phyloP scores from a whole-genome alignment of 345 rosid species.

The Pugionium dolabratum region DNA sequence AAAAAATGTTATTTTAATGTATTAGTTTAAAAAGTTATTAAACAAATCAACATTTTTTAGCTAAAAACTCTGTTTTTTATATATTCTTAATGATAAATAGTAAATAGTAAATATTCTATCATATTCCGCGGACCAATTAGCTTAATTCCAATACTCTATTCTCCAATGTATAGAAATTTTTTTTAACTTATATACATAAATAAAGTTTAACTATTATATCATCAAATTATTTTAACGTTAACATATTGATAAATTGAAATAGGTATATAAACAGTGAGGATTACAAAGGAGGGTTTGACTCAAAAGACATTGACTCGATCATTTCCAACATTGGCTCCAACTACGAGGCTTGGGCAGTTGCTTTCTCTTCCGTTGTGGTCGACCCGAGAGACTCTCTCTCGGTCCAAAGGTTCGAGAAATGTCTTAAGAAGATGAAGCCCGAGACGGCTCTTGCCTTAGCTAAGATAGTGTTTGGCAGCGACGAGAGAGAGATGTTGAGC shows the following conservation, averaged over 20 bases:
- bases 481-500: slow-evolving; percentile 52
- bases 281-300: slow-evolving; percentile 63
- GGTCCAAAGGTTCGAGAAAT: slow-evolving; percentile 33
- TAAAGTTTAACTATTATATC: too few species aligned
- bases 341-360: slow-evolving; percentile 51
- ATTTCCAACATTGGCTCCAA: slow-evolving; percentile 51
- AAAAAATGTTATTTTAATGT: too few species aligned
- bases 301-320: slow-evolving; percentile 44
- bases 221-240: too few species aligned
- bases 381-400: slow-evolving; percentile 51
- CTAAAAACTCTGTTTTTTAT: too few species aligned
- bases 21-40: too few species aligned
- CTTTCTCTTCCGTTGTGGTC: slow-evolving; percentile 48
- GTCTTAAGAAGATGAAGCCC: slow-evolving; percentile 53
- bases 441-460: slow-evolving; percentile 62
- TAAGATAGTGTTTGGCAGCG: slow-evolving; percentile 59
- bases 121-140: too few species aligned
- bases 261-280: slow-evolving; percentile 63
- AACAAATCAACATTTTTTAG: too few species aligned
- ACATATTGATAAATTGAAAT: slow-evolving; percentile 13
- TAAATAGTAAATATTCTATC: too few species aligned
- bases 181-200: too few species aligned
- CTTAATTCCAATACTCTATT: too few species aligned
- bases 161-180: too few species aligned
- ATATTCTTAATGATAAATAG: too few species aligned